A percentile compares a stretch with the other conserved stretches of the same genome.
These are phyloP conservation scores for Schoenoplectus tabernaemontani DNA, from an alignment of 202 grass and related monocot species.

Conservation along the genomic window DNA sequence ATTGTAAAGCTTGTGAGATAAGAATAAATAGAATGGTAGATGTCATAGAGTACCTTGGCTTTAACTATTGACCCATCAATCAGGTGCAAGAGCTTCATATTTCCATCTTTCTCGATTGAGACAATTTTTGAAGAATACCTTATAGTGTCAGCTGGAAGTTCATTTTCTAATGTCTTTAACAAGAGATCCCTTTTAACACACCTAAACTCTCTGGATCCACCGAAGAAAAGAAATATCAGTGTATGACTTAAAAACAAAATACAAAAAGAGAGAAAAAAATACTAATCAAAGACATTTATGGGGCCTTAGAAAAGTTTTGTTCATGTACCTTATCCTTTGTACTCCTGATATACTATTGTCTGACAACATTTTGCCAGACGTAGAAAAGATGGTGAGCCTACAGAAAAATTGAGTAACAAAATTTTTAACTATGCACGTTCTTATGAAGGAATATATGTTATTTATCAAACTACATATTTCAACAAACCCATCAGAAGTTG, in stretches of 20 bases:
- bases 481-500: not conserved
- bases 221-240: not conserved
- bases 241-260: not conserved
- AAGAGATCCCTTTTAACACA: constrained; percentile 46
- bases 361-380: constrained; percentile 22
- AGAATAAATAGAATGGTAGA: not conserved
- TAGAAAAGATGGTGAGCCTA: constrained; percentile 29
- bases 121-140: constrained; percentile 37
- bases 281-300: not conserved
- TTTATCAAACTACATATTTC: not conserved
- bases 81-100: constrained; percentile 24
- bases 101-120: not conserved
- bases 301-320: not conserved
- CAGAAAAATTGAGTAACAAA: not conserved
- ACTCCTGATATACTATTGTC: constrained; percentile 20
- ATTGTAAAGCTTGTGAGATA: not conserved
- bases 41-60: constrained; percentile 26
- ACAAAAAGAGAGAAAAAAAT: not conserved
- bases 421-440: not conserved
- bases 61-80: constrained; percentile 32
- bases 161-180: constrained; percentile 28
- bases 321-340: constrained; percentile 29
- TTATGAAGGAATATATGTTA: not conserved
- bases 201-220: constrained; percentile 29
- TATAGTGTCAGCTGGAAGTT: constrained; percentile 28